These are phyloP conservation scores for Fusarium kyushuense DNA, from an alignment of 2,329 filamentous ascomycete genomes.

Conservation along the genomic window DNA sequence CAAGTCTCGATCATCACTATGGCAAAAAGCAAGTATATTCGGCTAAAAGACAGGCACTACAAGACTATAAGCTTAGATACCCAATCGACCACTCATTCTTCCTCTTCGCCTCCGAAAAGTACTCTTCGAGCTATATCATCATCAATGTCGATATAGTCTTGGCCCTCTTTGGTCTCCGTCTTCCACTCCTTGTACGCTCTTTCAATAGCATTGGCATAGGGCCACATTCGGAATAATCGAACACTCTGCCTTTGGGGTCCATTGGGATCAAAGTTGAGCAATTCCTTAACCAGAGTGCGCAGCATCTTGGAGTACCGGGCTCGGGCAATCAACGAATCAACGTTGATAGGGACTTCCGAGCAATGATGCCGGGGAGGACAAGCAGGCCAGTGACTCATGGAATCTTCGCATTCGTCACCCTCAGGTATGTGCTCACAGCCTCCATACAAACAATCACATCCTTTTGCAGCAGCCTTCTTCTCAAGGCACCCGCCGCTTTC, in stretches of 20 bases:
- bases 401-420: conserved; percentile 19
- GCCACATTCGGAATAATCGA: background rate
- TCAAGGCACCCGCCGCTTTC: conserved; percentile 47
- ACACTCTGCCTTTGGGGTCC: background rate
- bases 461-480: conserved; percentile 12
- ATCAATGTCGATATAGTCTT: conserved; percentile 51
- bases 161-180: conserved; percentile 48
- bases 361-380: conserved; percentile 39
- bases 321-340: conserved; percentile 47
- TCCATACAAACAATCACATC: conserved; percentile 42
- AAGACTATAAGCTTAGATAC: background rate
- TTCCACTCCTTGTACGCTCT: conserved; percentile 49
- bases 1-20: background rate
- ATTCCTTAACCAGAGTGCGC: conserved; percentile 37
- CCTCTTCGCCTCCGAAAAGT: background rate
- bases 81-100: too few relatives aligned
- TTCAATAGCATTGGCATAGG: conserved; percentile 42
- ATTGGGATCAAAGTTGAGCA: conserved; percentile 46
- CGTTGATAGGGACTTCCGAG: conserved; percentile 46
- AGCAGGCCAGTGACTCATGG: conserved; percentile 13
- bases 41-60: background rate
- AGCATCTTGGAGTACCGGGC: conserved; percentile 49
- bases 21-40: background rate
- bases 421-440: conserved; percentile 37
- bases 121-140: conserved; percentile 39